A percentile compares a stretch with the other conserved stretches of the same genome.
phyloP scores from a whole-genome alignment of 2,329 filamentous ascomycete genomes.

The Tolypocladium nubicola region DNA sequence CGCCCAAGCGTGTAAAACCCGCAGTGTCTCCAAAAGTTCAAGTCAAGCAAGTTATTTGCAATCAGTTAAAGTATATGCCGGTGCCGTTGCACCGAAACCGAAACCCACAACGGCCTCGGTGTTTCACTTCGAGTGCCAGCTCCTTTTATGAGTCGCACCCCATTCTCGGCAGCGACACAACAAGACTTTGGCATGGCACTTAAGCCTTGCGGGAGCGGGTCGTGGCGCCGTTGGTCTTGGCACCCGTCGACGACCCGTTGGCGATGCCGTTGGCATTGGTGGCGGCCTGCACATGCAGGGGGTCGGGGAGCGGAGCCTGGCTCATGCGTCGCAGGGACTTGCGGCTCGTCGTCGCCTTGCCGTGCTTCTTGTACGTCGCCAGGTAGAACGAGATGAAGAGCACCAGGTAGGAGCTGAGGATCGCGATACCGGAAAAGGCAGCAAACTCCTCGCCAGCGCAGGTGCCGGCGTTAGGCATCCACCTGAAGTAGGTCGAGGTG shows the following conservation, averaged over 20 bases:
- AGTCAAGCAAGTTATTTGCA: background rate
- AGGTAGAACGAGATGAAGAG: constrained; percentile 99
- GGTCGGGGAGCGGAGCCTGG: constrained; percentile 65
- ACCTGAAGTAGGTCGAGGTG: constrained; percentile 77
- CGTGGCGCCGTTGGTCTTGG: constrained; percentile 47
- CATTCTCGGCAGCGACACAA: background rate
- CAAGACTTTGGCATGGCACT: background rate
- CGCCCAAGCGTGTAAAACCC: background rate
- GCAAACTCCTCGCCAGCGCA: constrained; percentile 97
- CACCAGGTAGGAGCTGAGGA: constrained; percentile 88
- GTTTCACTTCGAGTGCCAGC: background rate
- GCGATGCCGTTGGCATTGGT: constrained; percentile 39
- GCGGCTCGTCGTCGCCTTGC: constrained; percentile 69
- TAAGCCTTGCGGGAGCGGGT: constrained; percentile 61
- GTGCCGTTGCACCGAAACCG: background rate
- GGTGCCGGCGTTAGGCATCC: constrained; percentile 71
- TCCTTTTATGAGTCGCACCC: background rate
- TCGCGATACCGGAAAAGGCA: constrained; percentile 82
- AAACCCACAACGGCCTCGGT: background rate
- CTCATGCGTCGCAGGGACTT: constrained; percentile 61
- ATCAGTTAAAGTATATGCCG: background rate
- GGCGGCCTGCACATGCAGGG: constrained; percentile 58
- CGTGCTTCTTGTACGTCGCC: constrained; percentile 85
- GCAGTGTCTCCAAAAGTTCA: constrained; percentile 4
- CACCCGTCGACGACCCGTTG: constrained; percentile 41